Base-by-base conservation (phyloP, 495 filamentous ascomycete genomes). In the Penicillium waksmanii region DNA sequence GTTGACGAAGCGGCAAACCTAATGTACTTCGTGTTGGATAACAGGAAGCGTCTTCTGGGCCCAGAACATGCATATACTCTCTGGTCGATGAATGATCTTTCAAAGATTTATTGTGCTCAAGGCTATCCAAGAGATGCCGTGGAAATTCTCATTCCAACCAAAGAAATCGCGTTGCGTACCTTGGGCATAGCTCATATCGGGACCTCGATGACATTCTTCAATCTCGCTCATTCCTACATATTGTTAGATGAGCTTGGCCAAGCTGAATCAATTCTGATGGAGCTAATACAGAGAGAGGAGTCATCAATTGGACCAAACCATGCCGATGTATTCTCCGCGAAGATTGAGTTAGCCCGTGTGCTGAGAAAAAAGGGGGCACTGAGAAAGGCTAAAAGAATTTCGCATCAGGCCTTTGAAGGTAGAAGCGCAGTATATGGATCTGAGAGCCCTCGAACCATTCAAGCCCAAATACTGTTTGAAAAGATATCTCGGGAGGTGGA, bases 11-110 rank as follows among this genome's bases (percentile, higher is more conserved):
- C 73, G 6, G 63, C 72, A 52, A 47, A 43, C 4, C 53, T 66
- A 4, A 57, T 75, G 25, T 27, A 57, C 23, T 55, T 51, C 38
- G 67, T 66, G 19, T 34, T 69, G 18, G 53, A 67, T 21, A 51
- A 42, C 33, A 58, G 72, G 27, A 68, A 63, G 38, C 63, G 50
- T 12, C 43, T 70, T 17, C 69, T 75, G 3, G 69, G 72, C 4
- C 47, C 61, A 50, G 72, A 75, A 50, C 69, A 73, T 58, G 69
- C 71, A 35, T 73, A 73, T 54, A 72, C 69, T 19, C 57, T 71
- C 27, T 72, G 69, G 69, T 65, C 72, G 13, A 61, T 73, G 38
- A 71, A 73, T 33, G 70, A 76, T 53, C 63, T 74, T 35, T 67
- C 70, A 12, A 74, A 73, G 53, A 60, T 72, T n/a, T 66, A 68